Evolutionary conservation across 2,329 filamentous ascomycete species (phyloP), one percentile per base, ranked within the genome.

Genomic region (Raffaelea deltoideospora): DNA sequence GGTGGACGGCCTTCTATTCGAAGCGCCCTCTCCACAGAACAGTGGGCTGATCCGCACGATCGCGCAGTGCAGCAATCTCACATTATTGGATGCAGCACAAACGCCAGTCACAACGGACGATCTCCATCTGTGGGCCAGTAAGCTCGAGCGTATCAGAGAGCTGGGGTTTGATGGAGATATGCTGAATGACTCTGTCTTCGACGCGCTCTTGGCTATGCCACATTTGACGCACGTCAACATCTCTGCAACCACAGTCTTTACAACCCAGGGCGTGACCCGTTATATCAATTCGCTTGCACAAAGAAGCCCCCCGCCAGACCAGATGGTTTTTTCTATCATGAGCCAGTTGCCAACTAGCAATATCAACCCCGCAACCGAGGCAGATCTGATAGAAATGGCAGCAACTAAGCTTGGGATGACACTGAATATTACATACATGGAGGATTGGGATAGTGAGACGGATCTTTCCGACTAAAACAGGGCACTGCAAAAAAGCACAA

Each of bases 161-260:
- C 52, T 80, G 13, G 64, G 59, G 31, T 64, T 79, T 34, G 65
- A 62, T 31, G 73, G 74, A 31, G 65, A 67, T 14, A 52, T 69
- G 18, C 60, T 65, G 5, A 65, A 74, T 41, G 57, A 61, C 24
- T 48, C 50, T 4, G 48, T 74, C 11, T 58, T 66, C 10, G 50
- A 50, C 6, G 40, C 43, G 0, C 39, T 63, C 1, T 37, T 46
- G 9, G 37, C 17, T 2, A 54, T 77, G 31, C 49, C 50, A 4
- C 57, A 64, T 23, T 53, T 80, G 26, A 65, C 63, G 32, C 58
- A 53, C 4, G 54, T 79, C 7, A 63, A 61, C 5, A 64, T 79
- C 30, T 63, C 61, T 27, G 70, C 67, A 3, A 53, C 66, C 3
- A 73, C 74, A 0, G 52, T 53, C 3, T 77, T 80, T 48, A 69